These are phyloP conservation scores for Mikania micrantha DNA, from an alignment of 129 eudicot species.

Conservation along the genomic window DNA sequence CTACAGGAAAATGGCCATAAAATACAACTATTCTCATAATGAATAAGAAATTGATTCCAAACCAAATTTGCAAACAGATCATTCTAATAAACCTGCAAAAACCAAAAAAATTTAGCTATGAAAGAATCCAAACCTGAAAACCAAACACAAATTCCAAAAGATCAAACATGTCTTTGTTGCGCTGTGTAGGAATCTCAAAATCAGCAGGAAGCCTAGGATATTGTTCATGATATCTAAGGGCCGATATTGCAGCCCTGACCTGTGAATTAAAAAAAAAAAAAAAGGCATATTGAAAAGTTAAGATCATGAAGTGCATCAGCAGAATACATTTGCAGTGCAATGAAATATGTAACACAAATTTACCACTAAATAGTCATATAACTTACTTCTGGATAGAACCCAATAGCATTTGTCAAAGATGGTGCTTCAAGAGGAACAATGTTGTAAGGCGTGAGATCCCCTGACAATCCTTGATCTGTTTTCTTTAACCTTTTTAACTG, in stretches of 20 bases:
- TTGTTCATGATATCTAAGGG: constrained; percentile 63
- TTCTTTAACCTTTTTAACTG: constrained; percentile 77
- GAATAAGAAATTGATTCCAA: background rate
- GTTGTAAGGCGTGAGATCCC: constrained; percentile 81
- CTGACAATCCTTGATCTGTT: constrained; percentile 73
- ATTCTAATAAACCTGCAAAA: background rate
- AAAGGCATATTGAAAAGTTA: background rate
- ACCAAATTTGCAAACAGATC: background rate
- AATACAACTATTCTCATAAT: constrained; percentile 1
- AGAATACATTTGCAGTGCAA: background rate
- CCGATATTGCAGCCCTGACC: constrained; percentile 84
- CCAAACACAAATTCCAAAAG: constrained; percentile 93
- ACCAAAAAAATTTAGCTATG: constrained; percentile 7
- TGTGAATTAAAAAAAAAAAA: constrained; percentile 21
- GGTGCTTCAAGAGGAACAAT: constrained; percentile 94
- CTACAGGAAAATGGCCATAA: background rate
- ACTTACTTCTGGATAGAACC: constrained; percentile 92
- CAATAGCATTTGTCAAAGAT: constrained; percentile 75
- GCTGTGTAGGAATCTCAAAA: constrained; percentile 57
- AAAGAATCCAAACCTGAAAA: constrained; percentile 67
- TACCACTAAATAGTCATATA: constrained; percentile 10
- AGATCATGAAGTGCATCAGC: constrained; percentile 2
- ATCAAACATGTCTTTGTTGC: constrained; percentile 89
- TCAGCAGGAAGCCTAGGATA: constrained; percentile 75
- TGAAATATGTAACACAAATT: background rate